These are phyloP conservation scores for Pestalotiopsis sp. DNA, from an alignment of 2,329 filamentous ascomycete species.

Conservation along the genomic window DNA sequence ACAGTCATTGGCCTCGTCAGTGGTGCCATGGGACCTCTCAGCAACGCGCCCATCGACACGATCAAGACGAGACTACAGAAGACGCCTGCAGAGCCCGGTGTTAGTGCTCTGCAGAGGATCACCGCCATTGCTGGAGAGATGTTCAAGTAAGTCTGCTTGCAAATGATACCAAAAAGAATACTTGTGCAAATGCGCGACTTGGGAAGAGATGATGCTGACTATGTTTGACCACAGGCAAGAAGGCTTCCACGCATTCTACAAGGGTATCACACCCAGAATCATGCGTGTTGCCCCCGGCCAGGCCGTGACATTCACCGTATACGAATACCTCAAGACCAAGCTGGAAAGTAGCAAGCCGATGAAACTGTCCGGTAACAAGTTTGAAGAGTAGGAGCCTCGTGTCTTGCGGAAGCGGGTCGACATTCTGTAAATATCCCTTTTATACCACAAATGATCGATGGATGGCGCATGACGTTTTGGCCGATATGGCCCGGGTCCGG, in stretches of 20 bases:
- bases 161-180: too few relatives aligned
- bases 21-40: conserved; percentile 93
- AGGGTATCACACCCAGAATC: conserved; percentile 95
- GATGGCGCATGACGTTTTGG: not conserved
- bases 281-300: conserved; percentile 98
- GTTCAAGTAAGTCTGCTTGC: conserved; percentile 65
- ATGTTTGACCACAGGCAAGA: conserved; percentile 68
- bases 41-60: conserved; percentile 96
- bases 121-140: conserved; percentile 77
- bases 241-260: conserved; percentile 94
- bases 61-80: conserved; percentile 98
- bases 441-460: not conserved
- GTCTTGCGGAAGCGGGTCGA: not conserved
- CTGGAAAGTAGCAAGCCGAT: conserved; percentile 68
- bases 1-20: conserved; percentile 87
- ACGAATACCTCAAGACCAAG: conserved; percentile 75
- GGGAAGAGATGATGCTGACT: not conserved
- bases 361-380: conserved; percentile 63
- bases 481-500: not conserved
- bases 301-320: conserved; percentile 77
- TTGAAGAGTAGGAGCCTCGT: conserved; percentile 61
- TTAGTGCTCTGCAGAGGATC: conserved; percentile 81
- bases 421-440: not conserved
- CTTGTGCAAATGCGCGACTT: not conserved
- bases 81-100: conserved; percentile 79